phyloP scores from a whole-genome alignment of 768 basidiomycete genomes.

The Tricholoma saponaceum region DNA sequence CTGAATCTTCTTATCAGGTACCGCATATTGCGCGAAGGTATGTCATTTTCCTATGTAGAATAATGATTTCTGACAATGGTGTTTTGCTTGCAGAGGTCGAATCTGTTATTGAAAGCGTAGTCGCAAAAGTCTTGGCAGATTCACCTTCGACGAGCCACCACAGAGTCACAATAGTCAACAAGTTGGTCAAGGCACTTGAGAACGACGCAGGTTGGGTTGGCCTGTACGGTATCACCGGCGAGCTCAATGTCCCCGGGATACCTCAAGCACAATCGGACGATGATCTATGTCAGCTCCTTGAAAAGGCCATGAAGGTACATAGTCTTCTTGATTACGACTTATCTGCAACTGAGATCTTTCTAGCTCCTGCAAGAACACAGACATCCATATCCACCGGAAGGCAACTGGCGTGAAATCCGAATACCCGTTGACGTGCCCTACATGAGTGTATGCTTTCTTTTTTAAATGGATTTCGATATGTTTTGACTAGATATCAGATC shows the following conservation, averaged over 20 bases:
- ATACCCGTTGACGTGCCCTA: constrained; percentile 85
- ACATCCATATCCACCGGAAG: constrained; percentile 33
- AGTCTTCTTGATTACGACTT: neutral
- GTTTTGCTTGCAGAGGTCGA: constrained; percentile 55
- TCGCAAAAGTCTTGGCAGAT: constrained; percentile 38
- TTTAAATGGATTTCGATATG: constrained; percentile 2
- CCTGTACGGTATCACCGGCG: constrained; percentile 65
- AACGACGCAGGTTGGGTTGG: constrained; percentile 64
- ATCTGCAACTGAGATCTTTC: neutral
- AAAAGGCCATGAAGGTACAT: constrained; percentile 25
- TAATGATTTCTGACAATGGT: neutral
- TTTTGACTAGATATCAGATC: constrained; percentile 42
- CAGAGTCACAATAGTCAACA: constrained; percentile 41
- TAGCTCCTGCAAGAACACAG: constrained; percentile 42
- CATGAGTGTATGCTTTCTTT: constrained; percentile 58
- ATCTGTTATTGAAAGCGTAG: constrained; percentile 48
- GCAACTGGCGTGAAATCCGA: constrained; percentile 68
- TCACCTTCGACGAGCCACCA: constrained; percentile 28
- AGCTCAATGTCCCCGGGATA: constrained; percentile 53
- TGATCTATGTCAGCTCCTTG: constrained; percentile 25
- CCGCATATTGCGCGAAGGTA: constrained; percentile 81
- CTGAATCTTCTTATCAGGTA: constrained; percentile 67
- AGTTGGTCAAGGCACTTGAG: constrained; percentile 56
- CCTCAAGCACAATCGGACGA: constrained; percentile 25
- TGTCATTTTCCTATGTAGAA: neutral